Conservation (phyloP, 495 filamentous ascomycete genomes). For the Penicillium malachiteum region DNA sequence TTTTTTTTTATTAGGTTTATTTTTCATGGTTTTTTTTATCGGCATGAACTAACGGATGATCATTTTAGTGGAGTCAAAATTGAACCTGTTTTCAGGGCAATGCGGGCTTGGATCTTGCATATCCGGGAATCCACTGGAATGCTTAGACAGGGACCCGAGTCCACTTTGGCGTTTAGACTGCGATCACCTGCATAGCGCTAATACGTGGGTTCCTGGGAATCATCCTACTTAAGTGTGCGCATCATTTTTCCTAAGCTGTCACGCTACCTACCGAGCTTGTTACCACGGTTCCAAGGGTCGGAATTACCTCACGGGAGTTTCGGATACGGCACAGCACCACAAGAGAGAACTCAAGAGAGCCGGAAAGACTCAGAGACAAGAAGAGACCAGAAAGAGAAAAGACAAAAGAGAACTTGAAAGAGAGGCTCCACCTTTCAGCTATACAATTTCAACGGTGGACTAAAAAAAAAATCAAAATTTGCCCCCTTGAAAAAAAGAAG, state of each 20-base stretch:
- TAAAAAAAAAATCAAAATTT: too few species aligned
- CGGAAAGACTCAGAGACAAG: not conserved
- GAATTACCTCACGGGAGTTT: too few species aligned
- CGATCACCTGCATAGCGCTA: constrained; percentile 40
- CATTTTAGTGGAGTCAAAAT: not conserved
- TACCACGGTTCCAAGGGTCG: too few species aligned
- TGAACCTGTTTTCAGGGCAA: constrained; percentile 3
- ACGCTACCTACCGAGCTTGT: too few species aligned
- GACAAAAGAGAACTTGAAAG: not conserved
- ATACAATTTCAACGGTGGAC: not conserved
- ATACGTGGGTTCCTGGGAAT: constrained; percentile 7
- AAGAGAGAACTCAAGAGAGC: too few species aligned
- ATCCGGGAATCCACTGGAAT: constrained; percentile 30
- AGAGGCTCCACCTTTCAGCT: constrained; percentile 17
- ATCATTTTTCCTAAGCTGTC: constrained; percentile 24
- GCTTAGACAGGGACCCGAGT: constrained; percentile 39
- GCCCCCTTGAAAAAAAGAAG: not conserved
- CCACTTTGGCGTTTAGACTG: constrained; percentile 35
- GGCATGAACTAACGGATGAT: too few species aligned
- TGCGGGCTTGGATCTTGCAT: constrained; percentile 21
- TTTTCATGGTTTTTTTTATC: too few species aligned
- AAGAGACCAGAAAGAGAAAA: not conserved
- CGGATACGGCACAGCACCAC: too few species aligned
- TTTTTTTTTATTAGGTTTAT: too few species aligned
- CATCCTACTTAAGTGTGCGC: constrained; percentile 24